Percentiles rank a stretch among this genome's conserved stretches.
Conservation (phyloP, 2,329 filamentous ascomycete genomes). For the Neonectria sp. region DNA sequence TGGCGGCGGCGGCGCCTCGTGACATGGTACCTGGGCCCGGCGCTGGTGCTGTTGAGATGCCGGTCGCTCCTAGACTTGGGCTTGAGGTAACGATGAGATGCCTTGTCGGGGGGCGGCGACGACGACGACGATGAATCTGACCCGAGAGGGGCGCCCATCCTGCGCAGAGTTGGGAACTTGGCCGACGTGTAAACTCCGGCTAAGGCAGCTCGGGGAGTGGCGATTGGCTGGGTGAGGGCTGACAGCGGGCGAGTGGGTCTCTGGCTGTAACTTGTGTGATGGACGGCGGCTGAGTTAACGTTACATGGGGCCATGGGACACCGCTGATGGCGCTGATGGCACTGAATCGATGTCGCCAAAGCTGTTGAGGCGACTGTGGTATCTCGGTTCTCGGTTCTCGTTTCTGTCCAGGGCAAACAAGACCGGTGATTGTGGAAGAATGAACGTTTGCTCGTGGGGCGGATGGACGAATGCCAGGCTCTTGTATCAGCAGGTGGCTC, state of each 20-base stretch:
- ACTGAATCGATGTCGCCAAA: not conserved
- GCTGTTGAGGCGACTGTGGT: not conserved
- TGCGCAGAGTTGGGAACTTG: slow-evolving; percentile 18
- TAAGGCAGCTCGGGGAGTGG: slow-evolving; percentile 17
- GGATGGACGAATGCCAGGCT: slow-evolving; percentile 30
- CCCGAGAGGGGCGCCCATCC: slow-evolving; percentile 42
- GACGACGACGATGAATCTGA: slow-evolving; percentile 44
- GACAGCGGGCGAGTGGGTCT: slow-evolving; percentile 20
- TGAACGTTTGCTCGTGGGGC: slow-evolving; percentile 20
- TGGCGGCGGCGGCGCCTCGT: slow-evolving; percentile 43
- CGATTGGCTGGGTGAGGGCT: slow-evolving; percentile 38
- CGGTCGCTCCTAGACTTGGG: slow-evolving; percentile 43
- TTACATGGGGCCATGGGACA: slow-evolving; percentile 43
- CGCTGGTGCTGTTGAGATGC: slow-evolving; percentile 24
- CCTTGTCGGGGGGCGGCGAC: slow-evolving; percentile 37
- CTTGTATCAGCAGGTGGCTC: slow-evolving; percentile 31
- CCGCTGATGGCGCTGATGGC: slow-evolving; percentile 14
- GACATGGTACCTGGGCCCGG: slow-evolving; percentile 47
- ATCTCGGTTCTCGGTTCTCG: not conserved
- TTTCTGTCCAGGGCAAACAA: not conserved
- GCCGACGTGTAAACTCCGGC: slow-evolving; percentile 46
- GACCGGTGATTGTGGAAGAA: slow-evolving; percentile 5
- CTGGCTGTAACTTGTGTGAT: slow-evolving; percentile 32
- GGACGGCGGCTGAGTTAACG: slow-evolving; percentile 44
- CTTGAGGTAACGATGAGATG: slow-evolving; percentile 51